Percentiles rank a stretch among this genome's conserved stretches.
Evolutionary conservation across 1,284 basidiomycete genomes (phyloP).

Genomic region (Cutaneotrichosporon sp.): DNA sequence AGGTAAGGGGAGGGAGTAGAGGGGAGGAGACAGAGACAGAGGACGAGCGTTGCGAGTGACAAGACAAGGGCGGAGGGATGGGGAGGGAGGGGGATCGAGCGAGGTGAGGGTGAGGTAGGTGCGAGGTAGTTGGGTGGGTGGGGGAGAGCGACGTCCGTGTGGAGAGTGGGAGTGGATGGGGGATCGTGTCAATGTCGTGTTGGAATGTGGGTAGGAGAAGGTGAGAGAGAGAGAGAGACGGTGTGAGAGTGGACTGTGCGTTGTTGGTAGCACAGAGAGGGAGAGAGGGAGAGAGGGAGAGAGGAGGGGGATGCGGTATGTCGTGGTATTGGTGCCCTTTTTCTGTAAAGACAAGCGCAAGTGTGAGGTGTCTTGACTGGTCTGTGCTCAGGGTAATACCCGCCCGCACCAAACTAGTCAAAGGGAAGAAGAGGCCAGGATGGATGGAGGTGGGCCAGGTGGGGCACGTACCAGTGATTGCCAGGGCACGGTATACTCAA

Average conservation of each 20-base stretch:
- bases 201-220: not conserved
- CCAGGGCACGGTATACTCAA: not conserved
- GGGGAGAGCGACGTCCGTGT: not conserved
- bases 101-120: not conserved
- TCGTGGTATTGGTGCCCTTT: too few species aligned
- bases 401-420: too few species aligned
- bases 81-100: not conserved
- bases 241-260: too few species aligned
- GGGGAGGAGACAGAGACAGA: not conserved
- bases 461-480: constrained; percentile 1
- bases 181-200: not conserved
- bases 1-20: not conserved
- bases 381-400: too few species aligned
- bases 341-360: too few species aligned
- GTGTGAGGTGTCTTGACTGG: too few species aligned
- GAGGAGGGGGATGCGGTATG: too few species aligned
- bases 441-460: too few species aligned
- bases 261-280: too few species aligned
- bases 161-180: too few species aligned
- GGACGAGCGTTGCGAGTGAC: not conserved
- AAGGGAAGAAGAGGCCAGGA: not conserved
- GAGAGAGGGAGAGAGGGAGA: not conserved
- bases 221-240: not conserved
- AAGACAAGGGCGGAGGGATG: constrained; percentile 2
- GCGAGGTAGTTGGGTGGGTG: too few species aligned